These are phyloP conservation scores for Immersiporthe knoxdaviesiana DNA, from an alignment of 2,329 filamentous ascomycete genomes.

Conservation along the genomic window DNA sequence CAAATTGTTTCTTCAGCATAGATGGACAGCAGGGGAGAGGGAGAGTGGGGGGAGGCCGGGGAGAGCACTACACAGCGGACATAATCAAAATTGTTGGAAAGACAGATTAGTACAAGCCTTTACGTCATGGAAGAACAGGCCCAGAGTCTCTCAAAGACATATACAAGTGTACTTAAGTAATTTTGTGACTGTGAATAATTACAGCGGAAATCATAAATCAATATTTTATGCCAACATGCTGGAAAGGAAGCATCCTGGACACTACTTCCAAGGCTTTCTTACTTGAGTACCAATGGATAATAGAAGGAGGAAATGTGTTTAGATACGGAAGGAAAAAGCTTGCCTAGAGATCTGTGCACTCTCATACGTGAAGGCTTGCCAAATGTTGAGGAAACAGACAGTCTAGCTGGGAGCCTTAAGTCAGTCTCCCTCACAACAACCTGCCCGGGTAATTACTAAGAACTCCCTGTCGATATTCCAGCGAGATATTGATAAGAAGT, in stretches of 20 bases:
- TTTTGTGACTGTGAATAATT: neutral
- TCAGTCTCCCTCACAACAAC: neutral
- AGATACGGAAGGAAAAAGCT: neutral
- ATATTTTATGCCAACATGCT: neutral
- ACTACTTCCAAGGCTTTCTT: neutral
- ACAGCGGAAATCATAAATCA: neutral
- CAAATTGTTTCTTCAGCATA: neutral
- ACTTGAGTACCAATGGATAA: too few species aligned
- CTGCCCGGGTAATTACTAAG: neutral
- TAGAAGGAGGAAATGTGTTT: neutral
- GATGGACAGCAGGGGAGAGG: neutral
- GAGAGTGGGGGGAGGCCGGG: too few species aligned
- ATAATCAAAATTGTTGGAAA: neutral
- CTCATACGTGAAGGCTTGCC: neutral
- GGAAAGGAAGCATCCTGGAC: neutral
- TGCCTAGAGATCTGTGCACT: neutral
- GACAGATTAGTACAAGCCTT: neutral
- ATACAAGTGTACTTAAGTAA: too few species aligned
- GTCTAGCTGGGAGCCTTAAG: neutral
- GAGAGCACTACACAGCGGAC: too few species aligned
- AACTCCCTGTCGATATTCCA: neutral
- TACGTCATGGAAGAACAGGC: neutral
- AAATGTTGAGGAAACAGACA: neutral
- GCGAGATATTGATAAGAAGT: neutral
- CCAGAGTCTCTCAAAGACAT: neutral